Evolutionary conservation across 495 filamentous ascomycete species (phyloP), one percentile per base, ranked within the genome.

Genomic region (Podospora didyma): DNA sequence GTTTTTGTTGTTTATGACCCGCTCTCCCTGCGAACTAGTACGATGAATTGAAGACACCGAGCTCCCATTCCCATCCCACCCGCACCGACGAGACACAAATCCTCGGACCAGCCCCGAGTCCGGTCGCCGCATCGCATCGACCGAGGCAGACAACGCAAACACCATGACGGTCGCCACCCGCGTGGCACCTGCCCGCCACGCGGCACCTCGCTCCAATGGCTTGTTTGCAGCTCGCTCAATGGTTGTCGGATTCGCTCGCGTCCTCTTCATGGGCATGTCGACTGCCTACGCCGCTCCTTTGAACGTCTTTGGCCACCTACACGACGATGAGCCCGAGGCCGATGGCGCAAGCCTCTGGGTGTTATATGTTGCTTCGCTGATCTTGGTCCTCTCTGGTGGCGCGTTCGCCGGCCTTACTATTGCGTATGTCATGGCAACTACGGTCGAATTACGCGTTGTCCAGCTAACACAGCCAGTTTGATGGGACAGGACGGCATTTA

Each of bases 341-440:
- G 73, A 72, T 19, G 75, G 69, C 39, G 69, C 67, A n/a, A 62
- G 68, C 50, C 63, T 75, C 10, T 74, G 70, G 73, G 71, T 78
- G 54, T 70, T 79, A 52, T 76, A 74, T 41, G 64, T 72, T 35
- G 65, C 69, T 11, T 78, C 76, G 9, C 47, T 73, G 34, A 53
- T 83, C 26, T 79, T 98, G 42, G 93, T 97, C 10, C 77, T 97
- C 54, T 78, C 86, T 3, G 94, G 94, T 46, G 94, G 94, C 34
- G 89, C 88, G n/a, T 98, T 98, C 73, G 95, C 94, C 12, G 94
- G 94, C 24, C 76, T 98, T 67, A 98, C 94, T 35, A 95, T 98
- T 67, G 94, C 94, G 72, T 85, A 66, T 69, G 78, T 19, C 2
- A 11, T 2, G 46, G 19, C n/a, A n/a, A n/a, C 28, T 23, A 17